Base-by-base conservation (phyloP, 768 basidiomycete species). In the Calvatia gigantea region DNA sequence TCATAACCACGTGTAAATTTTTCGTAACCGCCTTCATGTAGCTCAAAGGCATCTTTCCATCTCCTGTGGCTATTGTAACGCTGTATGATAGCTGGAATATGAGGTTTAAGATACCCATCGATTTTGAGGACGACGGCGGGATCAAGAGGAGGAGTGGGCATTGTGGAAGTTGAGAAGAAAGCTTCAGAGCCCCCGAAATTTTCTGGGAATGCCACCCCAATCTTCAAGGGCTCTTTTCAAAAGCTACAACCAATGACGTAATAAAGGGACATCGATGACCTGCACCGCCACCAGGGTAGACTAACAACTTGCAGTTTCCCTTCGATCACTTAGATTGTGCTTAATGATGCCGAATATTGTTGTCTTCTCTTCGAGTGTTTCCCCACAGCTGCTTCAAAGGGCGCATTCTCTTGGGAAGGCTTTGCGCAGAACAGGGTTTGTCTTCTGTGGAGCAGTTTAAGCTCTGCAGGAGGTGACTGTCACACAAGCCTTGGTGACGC, bases 11-110 rank as follows among this genome's bases (percentile, higher is more conserved):
- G 81, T 5, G 89, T 87, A 69, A 92, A 92, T 15, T 74, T 73
- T 27, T 89, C 87, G 67, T 84, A 85, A 17, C 97, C 96, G 46
- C 94, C 94, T 73, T 98, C 95, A 60, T 84, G 71, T 45, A 81
- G 63, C 21, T 87, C 78, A 64, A 97, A 90, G 42, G 73, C 76
- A 62, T 86, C 80, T 64, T 88, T 91, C 89, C 89, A 91, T 62
- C 81, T 77, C 55, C 80, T 79, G 73, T 85, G 92, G 29, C 69
- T 66, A 51, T 85, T 82, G 69, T 92, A 77, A 58, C 91, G 79
- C 61, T 81, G 78, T 56, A 82, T 73, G 68, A 94, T 90, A 41
- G 81, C 78, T 27, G 84, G 78, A 50, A 87, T 74, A 64, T 87
- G 81, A n/a, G 82, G 83, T 63, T 83, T 79, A n/a, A 94, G 83